Conservation (phyloP, 768 basidiomycete genomes). For the Lactarius sp. region DNA sequence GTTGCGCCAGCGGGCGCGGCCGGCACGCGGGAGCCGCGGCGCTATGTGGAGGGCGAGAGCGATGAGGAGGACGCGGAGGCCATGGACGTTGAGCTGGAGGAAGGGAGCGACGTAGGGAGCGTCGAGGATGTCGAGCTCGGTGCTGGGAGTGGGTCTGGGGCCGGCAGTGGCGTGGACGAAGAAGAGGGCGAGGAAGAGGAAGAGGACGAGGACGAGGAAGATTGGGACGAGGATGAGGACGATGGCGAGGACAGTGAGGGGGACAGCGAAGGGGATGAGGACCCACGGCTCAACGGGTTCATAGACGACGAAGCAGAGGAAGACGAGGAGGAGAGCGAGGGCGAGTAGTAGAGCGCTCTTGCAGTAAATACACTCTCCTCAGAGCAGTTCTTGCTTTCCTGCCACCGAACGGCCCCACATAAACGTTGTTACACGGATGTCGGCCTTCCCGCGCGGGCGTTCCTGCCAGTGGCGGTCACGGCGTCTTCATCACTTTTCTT, state of each 20-base stretch:
- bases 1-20: constrained; percentile 32
- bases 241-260: constrained; percentile 54
- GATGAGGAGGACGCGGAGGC: constrained; percentile 56
- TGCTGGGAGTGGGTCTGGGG: constrained; percentile 52
- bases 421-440: not conserved
- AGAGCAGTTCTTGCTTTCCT: not conserved
- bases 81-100: constrained; percentile 48
- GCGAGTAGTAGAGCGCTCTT: constrained; percentile 18
- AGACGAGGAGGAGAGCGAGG: constrained; percentile 43
- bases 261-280: constrained; percentile 38
- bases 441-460: not conserved
- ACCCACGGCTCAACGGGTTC: constrained; percentile 30
- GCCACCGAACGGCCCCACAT: not conserved
- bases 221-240: constrained; percentile 45
- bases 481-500: not conserved
- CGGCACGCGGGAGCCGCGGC: constrained; percentile 33
- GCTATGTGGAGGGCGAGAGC: constrained; percentile 79
- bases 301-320: constrained; percentile 64
- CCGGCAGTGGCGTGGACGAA: constrained; percentile 45
- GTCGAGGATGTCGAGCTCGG: constrained; percentile 76
- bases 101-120: constrained; percentile 65
- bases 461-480: too few species aligned
- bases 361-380: not conserved
- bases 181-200: constrained; percentile 42
- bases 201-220: constrained; percentile 54